These are phyloP conservation scores for Ruellia speciosa DNA, from an alignment of 305 asterid genomes.

Conservation along the genomic window DNA sequence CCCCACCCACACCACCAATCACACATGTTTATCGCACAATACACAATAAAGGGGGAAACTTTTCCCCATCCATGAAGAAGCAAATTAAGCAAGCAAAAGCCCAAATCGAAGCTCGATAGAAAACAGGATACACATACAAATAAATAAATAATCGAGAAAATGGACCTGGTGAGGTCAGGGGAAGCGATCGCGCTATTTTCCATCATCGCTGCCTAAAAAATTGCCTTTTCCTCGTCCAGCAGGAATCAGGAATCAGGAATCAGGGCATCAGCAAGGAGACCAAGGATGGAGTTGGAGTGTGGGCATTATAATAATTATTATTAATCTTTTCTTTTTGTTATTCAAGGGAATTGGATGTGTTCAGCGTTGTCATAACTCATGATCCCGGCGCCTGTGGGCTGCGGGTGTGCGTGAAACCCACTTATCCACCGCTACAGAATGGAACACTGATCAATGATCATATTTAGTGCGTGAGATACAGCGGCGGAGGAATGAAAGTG, in stretches of 20 bases:
- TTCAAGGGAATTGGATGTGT: too few species aligned
- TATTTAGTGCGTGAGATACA: slow-evolving; percentile 5
- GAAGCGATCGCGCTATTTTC: slow-evolving; percentile 28
- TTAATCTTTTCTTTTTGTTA: too few species aligned
- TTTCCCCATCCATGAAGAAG: slow-evolving; percentile 2
- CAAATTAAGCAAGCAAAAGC: not conserved
- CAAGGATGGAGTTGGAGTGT: too few species aligned
- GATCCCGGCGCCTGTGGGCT: too few species aligned
- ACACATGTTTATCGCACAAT: not conserved
- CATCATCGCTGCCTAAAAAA: slow-evolving; percentile 13
- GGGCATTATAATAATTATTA: too few species aligned
- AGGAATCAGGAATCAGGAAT: too few species aligned
- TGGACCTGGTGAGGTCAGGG: slow-evolving; percentile 33
- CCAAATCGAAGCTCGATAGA: not conserved
- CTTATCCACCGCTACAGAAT: too few species aligned
- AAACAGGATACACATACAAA: not conserved
- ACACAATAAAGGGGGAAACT: not conserved
- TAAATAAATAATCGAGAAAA: slow-evolving; percentile 14
- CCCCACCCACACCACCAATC: not conserved
- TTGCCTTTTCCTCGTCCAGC: not conserved
- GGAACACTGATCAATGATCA: too few species aligned
- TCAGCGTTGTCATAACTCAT: too few species aligned
- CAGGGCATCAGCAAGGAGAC: too few species aligned
- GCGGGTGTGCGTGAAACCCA: too few species aligned
- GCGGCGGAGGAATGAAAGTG: not conserved